Percentiles rank a stretch among this genome's conserved stretches.
Conservation (phyloP, 2,329 filamentous ascomycete species). For the Microdochium bolleyi region DNA sequence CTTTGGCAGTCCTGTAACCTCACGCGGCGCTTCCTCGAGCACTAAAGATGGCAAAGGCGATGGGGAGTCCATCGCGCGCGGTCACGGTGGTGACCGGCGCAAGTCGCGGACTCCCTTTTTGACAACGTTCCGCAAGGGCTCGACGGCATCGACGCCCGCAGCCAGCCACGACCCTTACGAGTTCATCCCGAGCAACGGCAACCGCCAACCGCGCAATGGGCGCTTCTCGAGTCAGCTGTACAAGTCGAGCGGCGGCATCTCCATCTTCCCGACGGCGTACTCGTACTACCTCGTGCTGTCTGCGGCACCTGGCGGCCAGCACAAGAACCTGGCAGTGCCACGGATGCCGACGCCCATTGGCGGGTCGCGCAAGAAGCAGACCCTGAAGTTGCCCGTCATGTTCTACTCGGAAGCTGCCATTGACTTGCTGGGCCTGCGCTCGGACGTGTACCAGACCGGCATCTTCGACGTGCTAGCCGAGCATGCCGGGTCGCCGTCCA, state of each 20-base stretch:
- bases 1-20: background rate
- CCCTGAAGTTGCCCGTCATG: constrained; percentile 20
- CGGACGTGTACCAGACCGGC: constrained; percentile 35
- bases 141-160: constrained; percentile 1
- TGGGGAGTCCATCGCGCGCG: background rate
- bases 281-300: constrained; percentile 7
- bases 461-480: constrained; percentile 46
- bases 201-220: constrained; percentile 3
- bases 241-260: constrained; percentile 3
- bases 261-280: constrained; percentile 15
- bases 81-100: constrained; percentile 5
- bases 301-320: background rate
- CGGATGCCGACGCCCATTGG: constrained; percentile 6
- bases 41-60: background rate
- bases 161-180: constrained; percentile 1
- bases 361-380: constrained; percentile 13
- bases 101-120: background rate
- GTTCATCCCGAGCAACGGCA: background rate
- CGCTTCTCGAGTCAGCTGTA: constrained; percentile 6
- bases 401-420: constrained; percentile 39
- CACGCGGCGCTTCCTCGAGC: background rate
- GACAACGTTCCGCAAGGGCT: constrained; percentile 2
- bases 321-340: constrained; percentile 3
- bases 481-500: constrained; percentile 31
- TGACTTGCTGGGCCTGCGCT: constrained; percentile 34